Percentiles rank a stretch among this genome's conserved stretches.
These are phyloP conservation scores for Chrysanthemum lavandulifolium DNA, from an alignment of 129 eudicot species.

Conservation along the genomic window DNA sequence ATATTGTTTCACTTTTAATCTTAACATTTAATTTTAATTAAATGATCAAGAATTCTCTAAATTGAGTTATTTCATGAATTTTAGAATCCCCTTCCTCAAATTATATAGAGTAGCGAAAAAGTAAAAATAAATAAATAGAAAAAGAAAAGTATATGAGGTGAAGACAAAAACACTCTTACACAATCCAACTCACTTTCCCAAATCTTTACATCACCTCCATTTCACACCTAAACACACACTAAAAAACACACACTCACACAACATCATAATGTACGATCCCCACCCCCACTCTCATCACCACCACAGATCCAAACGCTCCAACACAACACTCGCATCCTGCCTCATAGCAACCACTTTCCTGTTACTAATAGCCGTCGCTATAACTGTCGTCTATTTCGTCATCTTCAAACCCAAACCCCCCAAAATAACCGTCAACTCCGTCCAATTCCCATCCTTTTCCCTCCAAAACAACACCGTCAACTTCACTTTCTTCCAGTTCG, in stretches of 20 bases:
- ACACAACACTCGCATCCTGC: constrained; percentile 78
- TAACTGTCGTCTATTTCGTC: constrained; percentile 58
- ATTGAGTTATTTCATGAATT: too few species aligned
- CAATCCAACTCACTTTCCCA: constrained; percentile 22
- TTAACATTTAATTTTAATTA: too few species aligned
- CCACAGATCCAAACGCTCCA: constrained; percentile 52
- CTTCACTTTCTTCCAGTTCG: constrained; percentile 92
- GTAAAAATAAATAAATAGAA: too few species aligned
- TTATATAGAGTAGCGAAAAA: too few species aligned
- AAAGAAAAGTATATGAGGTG: background rate
- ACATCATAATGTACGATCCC: constrained; percentile 37
- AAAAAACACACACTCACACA: background rate
- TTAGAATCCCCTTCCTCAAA: too few species aligned
- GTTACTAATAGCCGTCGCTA: constrained; percentile 43
- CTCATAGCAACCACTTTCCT: constrained; percentile 67
- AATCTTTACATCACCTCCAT: background rate
- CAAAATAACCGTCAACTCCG: constrained; percentile 72
- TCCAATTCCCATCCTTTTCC: constrained; percentile 80
- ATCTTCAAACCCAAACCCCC: constrained; percentile 81
- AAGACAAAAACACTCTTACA: constrained; percentile 27
- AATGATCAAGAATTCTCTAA: too few species aligned
- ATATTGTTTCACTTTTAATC: too few species aligned
- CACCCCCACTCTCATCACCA: constrained; percentile 21
- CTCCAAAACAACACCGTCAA: constrained; percentile 75
- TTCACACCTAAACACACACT: background rate